These are phyloP conservation scores for Phytophthora citricola DNA, from an alignment of 352 stramenopile genomes.

Conservation along the genomic window DNA sequence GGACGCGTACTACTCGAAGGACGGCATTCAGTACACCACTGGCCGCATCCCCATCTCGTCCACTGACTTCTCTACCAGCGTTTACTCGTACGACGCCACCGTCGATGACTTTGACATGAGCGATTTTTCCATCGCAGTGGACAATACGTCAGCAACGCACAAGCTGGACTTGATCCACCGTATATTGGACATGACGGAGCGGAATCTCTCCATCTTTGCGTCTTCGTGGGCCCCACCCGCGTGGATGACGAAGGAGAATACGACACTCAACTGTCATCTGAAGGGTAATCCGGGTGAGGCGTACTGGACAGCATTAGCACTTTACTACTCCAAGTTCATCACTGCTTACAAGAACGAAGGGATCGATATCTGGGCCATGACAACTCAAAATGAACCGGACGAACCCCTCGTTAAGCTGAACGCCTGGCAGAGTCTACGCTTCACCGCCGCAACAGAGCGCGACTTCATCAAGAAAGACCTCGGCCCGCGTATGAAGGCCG, in stretches of 20 bases:
- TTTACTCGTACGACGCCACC: conserved; percentile 54
- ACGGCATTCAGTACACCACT: conserved; percentile 72
- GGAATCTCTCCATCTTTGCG: conserved; percentile 62
- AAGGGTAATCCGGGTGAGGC: conserved; percentile 44
- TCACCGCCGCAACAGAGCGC: conserved; percentile 38
- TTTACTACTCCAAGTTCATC: conserved; percentile 88
- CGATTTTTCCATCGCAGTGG: conserved; percentile 77
- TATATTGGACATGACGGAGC: conserved; percentile 35
- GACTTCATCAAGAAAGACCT: conserved; percentile 79
- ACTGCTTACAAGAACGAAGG: conserved; percentile 65
- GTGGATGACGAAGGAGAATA: conserved; percentile 83
- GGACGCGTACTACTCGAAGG: conserved; percentile 67
- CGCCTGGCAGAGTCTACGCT: conserved; percentile 57
- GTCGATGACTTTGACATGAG: conserved; percentile 49
- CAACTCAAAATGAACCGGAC: conserved; percentile 80
- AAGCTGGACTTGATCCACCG: conserved; percentile 53
- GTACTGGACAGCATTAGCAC: conserved; percentile 66
- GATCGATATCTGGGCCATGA: conserved; percentile 74
- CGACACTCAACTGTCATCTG: conserved; percentile 51
- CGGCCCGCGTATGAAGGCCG: conserved; percentile 57
- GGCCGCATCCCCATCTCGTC: conserved; percentile 79
- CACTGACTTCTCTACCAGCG: conserved; percentile 76
- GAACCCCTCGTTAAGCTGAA: conserved; percentile 37
- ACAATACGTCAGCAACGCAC: conserved; percentile 50
- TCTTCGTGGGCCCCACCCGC: conserved; percentile 77